Conservation (phyloP, 345 rosid species). For the Acer campestre region DNA sequence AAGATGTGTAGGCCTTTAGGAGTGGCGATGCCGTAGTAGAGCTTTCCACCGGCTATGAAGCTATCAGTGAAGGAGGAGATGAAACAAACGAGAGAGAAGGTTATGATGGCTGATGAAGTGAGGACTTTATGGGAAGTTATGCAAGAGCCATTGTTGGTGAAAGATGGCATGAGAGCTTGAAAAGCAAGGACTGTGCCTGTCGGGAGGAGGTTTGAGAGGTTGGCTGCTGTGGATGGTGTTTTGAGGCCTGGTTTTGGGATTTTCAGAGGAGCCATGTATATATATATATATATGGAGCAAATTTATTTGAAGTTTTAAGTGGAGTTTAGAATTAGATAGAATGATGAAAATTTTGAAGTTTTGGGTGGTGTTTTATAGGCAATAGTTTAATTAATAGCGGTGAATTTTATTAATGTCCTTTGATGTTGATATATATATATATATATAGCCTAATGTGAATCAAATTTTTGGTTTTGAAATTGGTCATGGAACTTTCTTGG, state of each 20-base stretch:
- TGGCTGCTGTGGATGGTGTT: conserved; percentile 37
- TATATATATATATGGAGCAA: neutral
- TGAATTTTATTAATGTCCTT: too few species aligned
- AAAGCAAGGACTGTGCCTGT: conserved; percentile 57
- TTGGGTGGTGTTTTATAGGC: conserved; percentile 1
- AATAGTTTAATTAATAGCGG: neutral
- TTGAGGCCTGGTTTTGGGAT: conserved; percentile 16
- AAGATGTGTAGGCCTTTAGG: conserved; percentile 32
- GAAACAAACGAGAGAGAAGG: conserved; percentile 38
- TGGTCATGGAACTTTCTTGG: too few species aligned
- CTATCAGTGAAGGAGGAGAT: conserved; percentile 63
- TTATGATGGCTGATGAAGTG: conserved; percentile 24
- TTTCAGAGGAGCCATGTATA: neutral
- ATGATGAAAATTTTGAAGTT: neutral
- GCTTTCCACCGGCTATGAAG: conserved; percentile 31
- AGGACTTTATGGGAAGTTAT: conserved; percentile 33
- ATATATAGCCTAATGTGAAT: too few species aligned
- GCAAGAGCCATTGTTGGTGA: conserved; percentile 50
- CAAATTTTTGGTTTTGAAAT: too few species aligned
- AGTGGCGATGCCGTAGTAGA: conserved; percentile 54
- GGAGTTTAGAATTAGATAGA: neutral
- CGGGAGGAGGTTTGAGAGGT: conserved; percentile 57
- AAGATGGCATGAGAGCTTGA: conserved; percentile 45
- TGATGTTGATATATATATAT: too few species aligned
- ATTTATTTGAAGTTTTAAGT: too few species aligned